Conservation (phyloP, 495 filamentous ascomycete species). For the Choiromyces venosus region DNA sequence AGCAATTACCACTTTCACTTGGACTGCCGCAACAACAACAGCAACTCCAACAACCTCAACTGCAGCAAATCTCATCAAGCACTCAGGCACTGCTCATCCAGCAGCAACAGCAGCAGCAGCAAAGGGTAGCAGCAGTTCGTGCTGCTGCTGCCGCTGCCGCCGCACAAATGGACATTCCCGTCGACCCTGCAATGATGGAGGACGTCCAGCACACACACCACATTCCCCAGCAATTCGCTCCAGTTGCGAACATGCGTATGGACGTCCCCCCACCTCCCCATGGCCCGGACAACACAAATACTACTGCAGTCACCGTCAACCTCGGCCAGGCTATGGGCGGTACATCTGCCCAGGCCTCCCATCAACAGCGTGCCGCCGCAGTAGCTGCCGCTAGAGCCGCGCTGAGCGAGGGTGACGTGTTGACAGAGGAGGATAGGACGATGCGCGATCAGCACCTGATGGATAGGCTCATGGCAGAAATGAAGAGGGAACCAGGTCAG, state of each 20-base stretch:
- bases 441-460: conserved; percentile 40
- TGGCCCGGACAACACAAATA: conserved; percentile 13
- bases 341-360: neutral
- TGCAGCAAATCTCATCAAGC: conserved; percentile 8
- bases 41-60: conserved; percentile 14
- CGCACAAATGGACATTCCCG: conserved; percentile 39
- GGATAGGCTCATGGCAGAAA: conserved; percentile 39
- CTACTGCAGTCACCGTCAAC: conserved; percentile 11
- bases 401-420: conserved; percentile 31
- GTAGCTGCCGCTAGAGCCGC: conserved; percentile 38
- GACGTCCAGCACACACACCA: conserved; percentile 39
- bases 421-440: conserved; percentile 39
- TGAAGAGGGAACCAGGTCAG: conserved; percentile 33
- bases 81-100: neutral
- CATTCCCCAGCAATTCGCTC: conserved; percentile 28
- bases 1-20: conserved; percentile 4
- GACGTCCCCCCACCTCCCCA: neutral
- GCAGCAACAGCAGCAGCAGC: conserved; percentile 7
- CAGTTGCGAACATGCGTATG: conserved; percentile 30
- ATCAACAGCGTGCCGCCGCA: conserved; percentile 32
- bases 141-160: conserved; percentile 36
- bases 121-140: conserved; percentile 15
- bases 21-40: conserved; percentile 12
- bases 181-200: conserved; percentile 43
- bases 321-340: neutral